phyloP scores from a whole-genome alignment of 306 rosid genomes.

The Castanea crenata region DNA sequence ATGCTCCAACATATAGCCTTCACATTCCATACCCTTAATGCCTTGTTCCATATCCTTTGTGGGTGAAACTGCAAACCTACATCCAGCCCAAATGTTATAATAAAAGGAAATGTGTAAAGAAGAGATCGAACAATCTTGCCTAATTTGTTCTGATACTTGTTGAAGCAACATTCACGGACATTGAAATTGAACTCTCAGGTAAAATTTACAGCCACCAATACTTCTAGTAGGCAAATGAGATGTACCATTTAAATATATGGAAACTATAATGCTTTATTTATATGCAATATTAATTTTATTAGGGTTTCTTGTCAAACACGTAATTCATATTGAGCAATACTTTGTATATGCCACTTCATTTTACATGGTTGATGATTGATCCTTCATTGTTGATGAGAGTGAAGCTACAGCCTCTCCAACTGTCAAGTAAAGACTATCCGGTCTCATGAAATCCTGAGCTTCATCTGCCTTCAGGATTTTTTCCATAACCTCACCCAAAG shows the following conservation, averaged over 20 bases:
- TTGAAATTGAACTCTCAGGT: neutral
- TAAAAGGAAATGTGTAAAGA: neutral
- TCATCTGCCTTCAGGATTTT: slow-evolving; percentile 59
- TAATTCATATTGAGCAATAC: slow-evolving; percentile 1
- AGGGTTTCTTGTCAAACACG: neutral
- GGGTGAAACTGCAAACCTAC: too few relatives aligned
- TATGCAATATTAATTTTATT: slow-evolving; percentile 14
- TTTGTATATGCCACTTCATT: slow-evolving; percentile 19
- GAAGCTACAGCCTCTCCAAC: slow-evolving; percentile 73
- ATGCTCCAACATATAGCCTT: too few relatives aligned
- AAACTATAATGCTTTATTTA: slow-evolving; percentile 13
- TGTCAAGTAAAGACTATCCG: slow-evolving; percentile 60
- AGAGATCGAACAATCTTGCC: neutral
- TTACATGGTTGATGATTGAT: slow-evolving; percentile 25
- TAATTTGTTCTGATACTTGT: neutral
- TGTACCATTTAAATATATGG: neutral
- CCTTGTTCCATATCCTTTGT: too few relatives aligned
- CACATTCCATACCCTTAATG: too few relatives aligned
- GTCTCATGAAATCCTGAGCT: slow-evolving; percentile 34
- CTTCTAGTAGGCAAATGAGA: slow-evolving; percentile 2
- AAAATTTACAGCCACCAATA: slow-evolving; percentile 1
- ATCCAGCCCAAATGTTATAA: neutral
- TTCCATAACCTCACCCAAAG: slow-evolving; percentile 76
- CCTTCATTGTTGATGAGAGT: slow-evolving; percentile 49
- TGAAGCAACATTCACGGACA: neutral